These are phyloP conservation scores for Collybiopsis confluens DNA, from an alignment of 768 basidiomycete genomes.

Conservation along the genomic window DNA sequence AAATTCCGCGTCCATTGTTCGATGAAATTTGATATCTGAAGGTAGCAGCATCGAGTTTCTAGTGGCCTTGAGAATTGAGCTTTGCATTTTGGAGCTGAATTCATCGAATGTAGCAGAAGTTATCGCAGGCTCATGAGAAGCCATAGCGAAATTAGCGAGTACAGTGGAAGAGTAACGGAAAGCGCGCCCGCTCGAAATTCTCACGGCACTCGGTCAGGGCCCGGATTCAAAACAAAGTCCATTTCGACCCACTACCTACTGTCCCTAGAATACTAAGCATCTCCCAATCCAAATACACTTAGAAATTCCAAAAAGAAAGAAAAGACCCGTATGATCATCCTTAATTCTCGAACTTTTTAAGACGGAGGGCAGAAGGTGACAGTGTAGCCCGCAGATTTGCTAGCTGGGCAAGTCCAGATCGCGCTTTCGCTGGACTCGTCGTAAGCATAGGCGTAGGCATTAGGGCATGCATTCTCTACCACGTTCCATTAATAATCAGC, in stretches of 20 bases:
- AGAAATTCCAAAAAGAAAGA: neutral
- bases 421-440: constrained; percentile 42
- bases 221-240: too few species aligned
- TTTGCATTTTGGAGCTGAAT: constrained; percentile 57
- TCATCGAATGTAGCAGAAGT: constrained; percentile 35
- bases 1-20: constrained; percentile 73
- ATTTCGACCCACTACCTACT: too few species aligned
- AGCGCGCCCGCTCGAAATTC: too few species aligned
- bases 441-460: constrained; percentile 40
- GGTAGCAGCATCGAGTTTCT: constrained; percentile 60
- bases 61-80: constrained; percentile 58
- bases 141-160: neutral
- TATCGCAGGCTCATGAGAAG: neutral
- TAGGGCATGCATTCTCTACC: constrained; percentile 20
- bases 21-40: constrained; percentile 81
- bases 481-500: too few species aligned
- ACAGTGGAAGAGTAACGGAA: too few species aligned
- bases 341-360: neutral
- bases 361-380: constrained; percentile 29
- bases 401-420: constrained; percentile 38
- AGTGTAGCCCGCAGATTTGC: constrained; percentile 28
- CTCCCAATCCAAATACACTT: neutral
- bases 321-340: neutral
- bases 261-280: too few species aligned
- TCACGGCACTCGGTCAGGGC: too few species aligned